Percentiles rank a stretch among this genome's conserved stretches.
phyloP scores from a whole-genome alignment of 148 eudicot species.

The Agrostemma githago region DNA sequence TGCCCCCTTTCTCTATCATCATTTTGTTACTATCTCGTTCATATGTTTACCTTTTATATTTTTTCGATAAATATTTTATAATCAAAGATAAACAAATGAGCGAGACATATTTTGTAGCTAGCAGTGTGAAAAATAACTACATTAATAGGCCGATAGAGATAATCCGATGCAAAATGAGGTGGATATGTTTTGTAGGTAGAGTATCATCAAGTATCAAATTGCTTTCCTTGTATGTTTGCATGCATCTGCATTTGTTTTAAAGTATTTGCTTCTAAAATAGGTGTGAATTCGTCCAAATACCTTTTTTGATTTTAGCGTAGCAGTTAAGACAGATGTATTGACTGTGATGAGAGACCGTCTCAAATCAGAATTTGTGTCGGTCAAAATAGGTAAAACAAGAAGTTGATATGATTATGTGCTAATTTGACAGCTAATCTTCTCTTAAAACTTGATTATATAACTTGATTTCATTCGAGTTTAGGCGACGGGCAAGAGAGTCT shows the following conservation, averaged over 20 bases:
- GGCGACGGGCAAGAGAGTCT: too few relatives aligned
- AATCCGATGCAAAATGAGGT: slow-evolving; percentile 4
- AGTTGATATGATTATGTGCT: not conserved
- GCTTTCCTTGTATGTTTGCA: not conserved
- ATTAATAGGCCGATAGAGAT: not conserved
- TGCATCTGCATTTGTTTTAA: not conserved
- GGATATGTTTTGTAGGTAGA: slow-evolving; percentile 6
- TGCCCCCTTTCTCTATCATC: slow-evolving; percentile 37
- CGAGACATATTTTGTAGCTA: too few relatives aligned
- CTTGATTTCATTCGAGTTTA: too few relatives aligned
- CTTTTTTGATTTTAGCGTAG: not conserved
- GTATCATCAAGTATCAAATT: not conserved
- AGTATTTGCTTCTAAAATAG: not conserved
- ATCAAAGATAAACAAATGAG: too few relatives aligned
- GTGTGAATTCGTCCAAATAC: not conserved
- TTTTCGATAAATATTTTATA: too few relatives aligned
- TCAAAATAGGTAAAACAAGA: not conserved
- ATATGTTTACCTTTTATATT: too few relatives aligned
- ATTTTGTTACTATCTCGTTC: too few relatives aligned
- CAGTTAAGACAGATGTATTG: not conserved
- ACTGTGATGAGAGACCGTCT: too few relatives aligned
- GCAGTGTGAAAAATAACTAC: too few relatives aligned
- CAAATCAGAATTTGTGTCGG: not conserved
- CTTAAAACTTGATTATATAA: not conserved
- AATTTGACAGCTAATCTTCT: not conserved